These are phyloP conservation scores for Alternaria metachromatica DNA, from an alignment of 2,329 filamentous ascomycete genomes.

Conservation along the genomic window DNA sequence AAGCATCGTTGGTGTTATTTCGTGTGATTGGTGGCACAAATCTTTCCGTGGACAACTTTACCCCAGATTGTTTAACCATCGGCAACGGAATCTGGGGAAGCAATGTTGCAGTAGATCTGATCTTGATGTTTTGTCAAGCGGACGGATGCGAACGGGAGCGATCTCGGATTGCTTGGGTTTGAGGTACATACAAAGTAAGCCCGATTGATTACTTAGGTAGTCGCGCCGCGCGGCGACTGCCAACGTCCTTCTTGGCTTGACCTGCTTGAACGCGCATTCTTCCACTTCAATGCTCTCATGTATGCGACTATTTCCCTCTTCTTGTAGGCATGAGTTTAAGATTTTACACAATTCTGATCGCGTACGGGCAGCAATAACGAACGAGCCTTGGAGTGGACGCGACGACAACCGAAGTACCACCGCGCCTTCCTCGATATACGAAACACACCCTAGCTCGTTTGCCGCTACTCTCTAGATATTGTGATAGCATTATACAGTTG, in stretches of 20 bases:
- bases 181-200: background rate
- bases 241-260: background rate
- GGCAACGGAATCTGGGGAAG: conserved; percentile 12
- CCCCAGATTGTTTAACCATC: background rate
- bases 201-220: background rate
- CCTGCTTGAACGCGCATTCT: background rate
- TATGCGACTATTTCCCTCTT: background rate
- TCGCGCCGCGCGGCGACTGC: background rate
- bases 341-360: background rate
- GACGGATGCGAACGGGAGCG: background rate
- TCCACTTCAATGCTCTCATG: background rate
- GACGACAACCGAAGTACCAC: background rate
- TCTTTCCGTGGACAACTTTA: conserved; percentile 6
- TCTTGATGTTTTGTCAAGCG: background rate
- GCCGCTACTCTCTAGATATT: background rate
- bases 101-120: background rate
- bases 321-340: background rate
- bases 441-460: background rate
- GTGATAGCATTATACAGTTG: background rate
- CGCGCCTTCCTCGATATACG: background rate
- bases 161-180: background rate
- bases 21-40: conserved; percentile 15
- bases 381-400: background rate
- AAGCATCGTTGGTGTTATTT: background rate
- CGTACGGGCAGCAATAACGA: background rate